Evolutionary conservation across 805 yeast species (phyloP).

Genomic region (Hanseniaspora lindneri): DNA sequence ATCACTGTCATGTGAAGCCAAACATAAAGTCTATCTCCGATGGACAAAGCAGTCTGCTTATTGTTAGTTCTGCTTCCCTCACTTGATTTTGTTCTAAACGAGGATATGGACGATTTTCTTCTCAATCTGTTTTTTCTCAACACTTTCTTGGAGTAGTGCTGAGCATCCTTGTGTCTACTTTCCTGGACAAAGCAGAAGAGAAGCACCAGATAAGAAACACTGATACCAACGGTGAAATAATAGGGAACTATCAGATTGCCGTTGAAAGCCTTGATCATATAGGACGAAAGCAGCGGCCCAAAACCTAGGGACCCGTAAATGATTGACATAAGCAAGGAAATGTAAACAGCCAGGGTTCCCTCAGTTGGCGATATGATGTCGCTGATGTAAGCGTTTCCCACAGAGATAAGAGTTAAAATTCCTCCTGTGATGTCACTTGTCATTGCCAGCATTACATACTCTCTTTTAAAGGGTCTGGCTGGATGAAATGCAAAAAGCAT

Average conservation of each 20-base stretch:
- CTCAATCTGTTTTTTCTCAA: conserved; percentile 19
- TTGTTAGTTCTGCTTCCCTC: not conserved
- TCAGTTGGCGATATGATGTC: conserved; percentile 57
- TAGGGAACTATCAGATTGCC: conserved; percentile 27
- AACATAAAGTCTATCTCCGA: not conserved
- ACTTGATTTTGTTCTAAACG: not conserved
- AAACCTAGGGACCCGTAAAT: conserved; percentile 48
- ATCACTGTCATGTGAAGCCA: conserved; percentile 16
- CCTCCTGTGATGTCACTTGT: conserved; percentile 53
- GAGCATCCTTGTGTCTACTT: conserved; percentile 47
- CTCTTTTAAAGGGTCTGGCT: conserved; percentile 30
- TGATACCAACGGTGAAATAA: conserved; percentile 23
- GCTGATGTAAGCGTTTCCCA: conserved; percentile 56
- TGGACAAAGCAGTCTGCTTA: too few species aligned
- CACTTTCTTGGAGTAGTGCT: conserved; percentile 40
- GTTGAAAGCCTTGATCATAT: conserved; percentile 25
- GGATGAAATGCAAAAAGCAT: conserved; percentile 27
- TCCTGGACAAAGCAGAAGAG: conserved; percentile 42
- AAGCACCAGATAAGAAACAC: conserved; percentile 29
- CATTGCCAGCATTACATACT: conserved; percentile 35
- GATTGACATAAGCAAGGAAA: conserved; percentile 39
- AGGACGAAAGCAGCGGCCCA: conserved; percentile 53
- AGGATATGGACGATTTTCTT: conserved; percentile 7
- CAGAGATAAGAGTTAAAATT: conserved; percentile 40
- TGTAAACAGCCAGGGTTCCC: conserved; percentile 48